Percentiles rank a stretch among this genome's conserved stretches.
Conservation (phyloP, 2,329 filamentous ascomycete genomes). For the Botryotinia narcissicola region DNA sequence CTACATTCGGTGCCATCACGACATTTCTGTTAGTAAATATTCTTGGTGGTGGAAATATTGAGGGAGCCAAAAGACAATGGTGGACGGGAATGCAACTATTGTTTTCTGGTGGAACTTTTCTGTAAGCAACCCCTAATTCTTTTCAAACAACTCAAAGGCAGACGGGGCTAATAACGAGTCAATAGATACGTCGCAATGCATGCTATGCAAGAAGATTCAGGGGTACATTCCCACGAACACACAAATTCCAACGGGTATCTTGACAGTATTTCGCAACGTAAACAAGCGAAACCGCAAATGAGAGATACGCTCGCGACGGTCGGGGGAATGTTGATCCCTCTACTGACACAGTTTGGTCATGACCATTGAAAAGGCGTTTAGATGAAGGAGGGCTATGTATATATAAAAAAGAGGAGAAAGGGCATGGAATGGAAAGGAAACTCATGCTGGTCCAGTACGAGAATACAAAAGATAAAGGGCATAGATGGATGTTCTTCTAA, state of each 20-base stretch:
- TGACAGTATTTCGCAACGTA: conserved; percentile 50
- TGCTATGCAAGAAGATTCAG: conserved; percentile 79
- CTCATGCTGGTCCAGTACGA: not conserved
- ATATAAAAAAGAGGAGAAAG: not conserved
- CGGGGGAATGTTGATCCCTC: conserved; percentile 72
- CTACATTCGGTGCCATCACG: conserved; percentile 77
- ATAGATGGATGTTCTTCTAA: not conserved
- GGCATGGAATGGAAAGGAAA: not conserved
- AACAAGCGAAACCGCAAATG: conserved; percentile 57
- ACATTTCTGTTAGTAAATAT: conserved; percentile 81
- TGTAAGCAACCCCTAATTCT: conserved; percentile 58
- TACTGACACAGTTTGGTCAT: conserved; percentile 76
- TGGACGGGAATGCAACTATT: conserved; percentile 89
- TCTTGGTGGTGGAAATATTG: conserved; percentile 60
- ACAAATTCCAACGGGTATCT: conserved; percentile 52
- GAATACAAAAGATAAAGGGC: not conserved
- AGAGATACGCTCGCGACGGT: conserved; percentile 69
- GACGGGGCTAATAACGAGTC: conserved; percentile 28
- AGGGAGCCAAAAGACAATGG: conserved; percentile 61
- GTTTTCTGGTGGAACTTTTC: conserved; percentile 94
- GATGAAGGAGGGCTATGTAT: not conserved
- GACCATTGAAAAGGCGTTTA: conserved; percentile 51
- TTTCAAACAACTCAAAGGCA: not conserved
- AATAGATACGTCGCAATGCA: conserved; percentile 95
- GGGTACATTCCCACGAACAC: conserved; percentile 43